These are phyloP conservation scores for Croton setiger DNA, from an alignment of 441 rosid species.

Conservation along the genomic window DNA sequence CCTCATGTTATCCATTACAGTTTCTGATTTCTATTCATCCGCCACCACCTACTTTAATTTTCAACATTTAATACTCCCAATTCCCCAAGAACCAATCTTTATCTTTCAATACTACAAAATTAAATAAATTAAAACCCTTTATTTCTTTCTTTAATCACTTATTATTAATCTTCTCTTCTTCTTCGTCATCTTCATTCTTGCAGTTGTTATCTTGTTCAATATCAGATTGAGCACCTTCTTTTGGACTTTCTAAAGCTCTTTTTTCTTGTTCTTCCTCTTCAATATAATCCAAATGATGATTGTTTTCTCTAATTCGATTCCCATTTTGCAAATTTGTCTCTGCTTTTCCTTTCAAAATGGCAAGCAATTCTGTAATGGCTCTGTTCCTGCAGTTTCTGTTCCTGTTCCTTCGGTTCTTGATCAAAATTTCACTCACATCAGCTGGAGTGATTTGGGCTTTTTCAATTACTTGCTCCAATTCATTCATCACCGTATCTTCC, in stretches of 20 bases:
- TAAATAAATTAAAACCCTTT: background rate
- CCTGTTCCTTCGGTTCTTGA: conserved; percentile 56
- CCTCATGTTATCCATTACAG: conserved; percentile 25
- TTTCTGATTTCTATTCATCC: conserved; percentile 10
- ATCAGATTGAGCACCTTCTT: conserved; percentile 30
- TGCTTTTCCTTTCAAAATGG: conserved; percentile 45
- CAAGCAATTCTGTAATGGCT: conserved; percentile 57
- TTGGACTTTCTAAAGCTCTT: conserved; percentile 58
- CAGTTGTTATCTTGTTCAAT: conserved; percentile 34
- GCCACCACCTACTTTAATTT: conserved; percentile 13
- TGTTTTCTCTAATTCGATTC: conserved; percentile 24
- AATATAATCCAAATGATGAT: conserved; percentile 15
- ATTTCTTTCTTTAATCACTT: background rate
- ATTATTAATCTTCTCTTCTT: conserved; percentile 19
- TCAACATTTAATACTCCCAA: conserved; percentile 7
- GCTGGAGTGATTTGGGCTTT: conserved; percentile 89
- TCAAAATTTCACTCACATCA: conserved; percentile 76
- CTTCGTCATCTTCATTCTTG: conserved; percentile 32
- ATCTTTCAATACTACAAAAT: conserved; percentile 10
- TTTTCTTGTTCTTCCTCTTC: conserved; percentile 63
- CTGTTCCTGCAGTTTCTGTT: conserved; percentile 42
- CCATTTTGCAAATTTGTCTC: conserved; percentile 36
- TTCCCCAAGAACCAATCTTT: conserved; percentile 1
- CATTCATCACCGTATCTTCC: conserved; percentile 29
- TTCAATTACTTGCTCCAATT: conserved; percentile 42